Conservation (phyloP, 768 basidiomycete genomes). For the Phallus indusiatus region DNA sequence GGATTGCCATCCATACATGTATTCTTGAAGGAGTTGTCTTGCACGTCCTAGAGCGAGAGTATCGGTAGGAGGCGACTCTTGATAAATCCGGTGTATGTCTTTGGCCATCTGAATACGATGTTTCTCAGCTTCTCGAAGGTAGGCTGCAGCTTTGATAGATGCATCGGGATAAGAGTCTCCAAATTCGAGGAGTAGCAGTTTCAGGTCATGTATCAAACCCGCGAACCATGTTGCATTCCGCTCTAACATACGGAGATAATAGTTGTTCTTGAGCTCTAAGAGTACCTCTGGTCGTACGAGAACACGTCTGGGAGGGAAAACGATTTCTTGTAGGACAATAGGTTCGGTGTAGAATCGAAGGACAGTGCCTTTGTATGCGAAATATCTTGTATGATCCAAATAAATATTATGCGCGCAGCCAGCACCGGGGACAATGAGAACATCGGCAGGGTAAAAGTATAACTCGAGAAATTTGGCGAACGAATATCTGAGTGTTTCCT, state of each 20-base stretch:
- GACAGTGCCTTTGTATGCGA: conserved; percentile 74
- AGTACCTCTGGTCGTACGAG: conserved; percentile 81
- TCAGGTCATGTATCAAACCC: conserved; percentile 65
- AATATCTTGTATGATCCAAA: conserved; percentile 86
- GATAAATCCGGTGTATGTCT: conserved; percentile 72
- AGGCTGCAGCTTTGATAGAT: conserved; percentile 35
- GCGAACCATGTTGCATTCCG: conserved; percentile 71
- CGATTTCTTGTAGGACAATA: conserved; percentile 73
- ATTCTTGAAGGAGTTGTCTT: conserved; percentile 80
- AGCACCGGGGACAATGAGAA: conserved; percentile 76
- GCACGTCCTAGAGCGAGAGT: conserved; percentile 80
- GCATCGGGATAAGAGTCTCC: conserved; percentile 68
- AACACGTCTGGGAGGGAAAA: conserved; percentile 79
- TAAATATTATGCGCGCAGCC: conserved; percentile 94
- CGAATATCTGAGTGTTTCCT: conserved; percentile 89
- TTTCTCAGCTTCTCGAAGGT: conserved; percentile 65
- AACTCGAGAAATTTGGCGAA: conserved; percentile 95
- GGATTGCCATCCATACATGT: conserved; percentile 93
- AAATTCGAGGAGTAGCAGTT: conserved; percentile 68
- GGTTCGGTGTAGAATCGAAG: conserved; percentile 83
- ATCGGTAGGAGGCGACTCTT: conserved; percentile 70
- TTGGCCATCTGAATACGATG: conserved; percentile 55
- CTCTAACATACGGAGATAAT: conserved; percentile 67
- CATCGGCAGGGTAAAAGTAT: conserved; percentile 88
- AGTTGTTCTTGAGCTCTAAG: conserved; percentile 84